Base-by-base conservation (phyloP, 495 filamentous ascomycete genomes). In the Apiosordaria backusii region DNA sequence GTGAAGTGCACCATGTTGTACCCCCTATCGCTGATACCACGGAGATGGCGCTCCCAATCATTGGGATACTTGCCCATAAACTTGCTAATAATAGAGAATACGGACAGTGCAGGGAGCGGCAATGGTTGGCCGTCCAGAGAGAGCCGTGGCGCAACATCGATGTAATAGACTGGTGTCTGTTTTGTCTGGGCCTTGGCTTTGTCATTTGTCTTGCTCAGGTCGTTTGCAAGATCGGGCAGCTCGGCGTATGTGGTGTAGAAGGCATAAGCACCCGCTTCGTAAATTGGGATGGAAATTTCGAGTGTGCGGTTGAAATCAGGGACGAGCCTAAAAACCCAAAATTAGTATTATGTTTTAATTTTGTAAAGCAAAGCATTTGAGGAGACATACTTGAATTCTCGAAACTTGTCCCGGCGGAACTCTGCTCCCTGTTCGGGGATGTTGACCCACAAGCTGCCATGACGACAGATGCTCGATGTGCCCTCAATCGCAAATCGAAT, bases 1-100 rank as follows among this genome's bases (percentile, higher is more conserved):
- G 96, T 97, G 74, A 98, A 99, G 77, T 99, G 96, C 62, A 99
- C 86, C 92, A 98, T 97, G 77, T 99, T 99, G 80, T 99, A 99
- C 6, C 92, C 92, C 45, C 95, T 85, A 60, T 90, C 86, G 66
- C 89, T 87, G 68, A 98, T 95, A 52, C 95, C 95, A 67, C 85
- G 81, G 61, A 98, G 83, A 74, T 98, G 93, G 18, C 85, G 87
- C 65, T 97, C 88, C 93, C 93, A 99, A 66, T 93, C 89, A 1
- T 82, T 80, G 1, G 95, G 93, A 71, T 91, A 95, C 71, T 88
- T 87, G 50, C 96, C 96, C 90, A 99, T 94, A 82, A 97, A 97
- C 78, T 98, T 99, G 63, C 93, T 97, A 65, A 98, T 89, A 45
- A 94, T 82, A n/a, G 96, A 97, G 77, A 94, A 96, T 55, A 97